Evolutionary conservation across 306 rosid genomes (phyloP).

Genomic region (Carpinus viminea): DNA sequence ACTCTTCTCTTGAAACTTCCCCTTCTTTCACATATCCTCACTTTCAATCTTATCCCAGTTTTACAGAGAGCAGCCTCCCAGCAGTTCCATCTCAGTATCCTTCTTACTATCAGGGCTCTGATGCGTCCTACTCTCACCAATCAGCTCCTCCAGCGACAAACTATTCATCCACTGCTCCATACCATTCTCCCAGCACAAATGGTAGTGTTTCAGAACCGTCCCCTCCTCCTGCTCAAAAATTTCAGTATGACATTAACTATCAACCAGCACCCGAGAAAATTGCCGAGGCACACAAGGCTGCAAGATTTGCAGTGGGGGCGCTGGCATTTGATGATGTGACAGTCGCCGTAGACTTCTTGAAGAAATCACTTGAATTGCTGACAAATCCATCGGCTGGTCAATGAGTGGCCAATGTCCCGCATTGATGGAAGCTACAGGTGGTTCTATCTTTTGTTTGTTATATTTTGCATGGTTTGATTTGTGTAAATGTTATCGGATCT

Average conservation of each 20-base stretch:
- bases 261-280: conserved; percentile 86
- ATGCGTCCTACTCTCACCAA: conserved; percentile 59
- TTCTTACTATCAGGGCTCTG: conserved; percentile 67
- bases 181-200: conserved; percentile 52
- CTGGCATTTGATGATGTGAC: conserved; percentile 96
- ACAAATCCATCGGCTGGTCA: conserved; percentile 77
- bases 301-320: conserved; percentile 99
- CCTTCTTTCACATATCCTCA: conserved; percentile 52
- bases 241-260: conserved; percentile 75
- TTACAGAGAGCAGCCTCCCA: conserved; percentile 83
- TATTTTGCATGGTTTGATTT: conserved; percentile 22
- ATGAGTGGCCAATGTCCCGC: conserved; percentile 25
- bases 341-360: conserved; percentile 76
- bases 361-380: conserved; percentile 86
- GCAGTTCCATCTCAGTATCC: conserved; percentile 60
- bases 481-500: conserved; percentile 39
- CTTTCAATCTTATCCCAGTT: conserved; percentile 97
- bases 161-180: conserved; percentile 46
- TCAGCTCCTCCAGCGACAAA: conserved; percentile 58
- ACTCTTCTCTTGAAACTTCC: conserved; percentile 60
- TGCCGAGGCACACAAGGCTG: conserved; percentile 97
- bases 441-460: conserved; percentile 15
- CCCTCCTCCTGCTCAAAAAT: conserved; percentile 49
- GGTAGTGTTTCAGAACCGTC: conserved; percentile 54
- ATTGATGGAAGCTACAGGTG: conserved; percentile 24